phyloP scores from a whole-genome alignment of 306 rosid genomes.

The Fragaria vesca region DNA sequence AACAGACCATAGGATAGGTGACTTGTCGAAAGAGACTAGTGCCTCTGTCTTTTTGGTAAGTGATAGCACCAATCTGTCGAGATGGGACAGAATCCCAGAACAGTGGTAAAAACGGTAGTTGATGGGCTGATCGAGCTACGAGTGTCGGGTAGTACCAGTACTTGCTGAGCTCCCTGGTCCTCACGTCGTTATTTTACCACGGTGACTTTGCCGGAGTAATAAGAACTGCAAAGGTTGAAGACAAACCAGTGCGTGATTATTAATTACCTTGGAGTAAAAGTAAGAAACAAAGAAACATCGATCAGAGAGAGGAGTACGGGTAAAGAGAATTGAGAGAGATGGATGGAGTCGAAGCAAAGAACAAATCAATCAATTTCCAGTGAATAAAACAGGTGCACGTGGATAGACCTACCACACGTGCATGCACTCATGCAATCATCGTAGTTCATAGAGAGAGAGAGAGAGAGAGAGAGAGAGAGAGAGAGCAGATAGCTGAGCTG shows the following conservation, averaged over 20 bases:
- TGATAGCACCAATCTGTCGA: not conserved
- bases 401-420: conserved; percentile 97
- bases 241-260: not conserved
- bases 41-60: not conserved
- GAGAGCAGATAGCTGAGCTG: not conserved
- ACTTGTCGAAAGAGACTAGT: not conserved
- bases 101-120: not conserved
- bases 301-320: not conserved
- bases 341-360: conserved; percentile 1
- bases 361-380: conserved; percentile 48
- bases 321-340: not conserved
- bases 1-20: not conserved
- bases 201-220: not conserved
- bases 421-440: conserved; percentile 79
- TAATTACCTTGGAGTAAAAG: not conserved
- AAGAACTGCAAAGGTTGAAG: not conserved
- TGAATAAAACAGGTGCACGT: conserved; percentile 80
- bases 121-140: not conserved
- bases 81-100: not conserved
- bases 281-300: conserved; percentile 2
- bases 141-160: not conserved
- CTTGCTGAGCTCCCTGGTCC: not conserved
- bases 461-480: not conserved
- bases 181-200: not conserved
- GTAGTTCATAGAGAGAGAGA: not conserved